These are phyloP conservation scores for Tricladium varicosporioides DNA, from an alignment of 2,329 filamentous ascomycete genomes.

Conservation along the genomic window DNA sequence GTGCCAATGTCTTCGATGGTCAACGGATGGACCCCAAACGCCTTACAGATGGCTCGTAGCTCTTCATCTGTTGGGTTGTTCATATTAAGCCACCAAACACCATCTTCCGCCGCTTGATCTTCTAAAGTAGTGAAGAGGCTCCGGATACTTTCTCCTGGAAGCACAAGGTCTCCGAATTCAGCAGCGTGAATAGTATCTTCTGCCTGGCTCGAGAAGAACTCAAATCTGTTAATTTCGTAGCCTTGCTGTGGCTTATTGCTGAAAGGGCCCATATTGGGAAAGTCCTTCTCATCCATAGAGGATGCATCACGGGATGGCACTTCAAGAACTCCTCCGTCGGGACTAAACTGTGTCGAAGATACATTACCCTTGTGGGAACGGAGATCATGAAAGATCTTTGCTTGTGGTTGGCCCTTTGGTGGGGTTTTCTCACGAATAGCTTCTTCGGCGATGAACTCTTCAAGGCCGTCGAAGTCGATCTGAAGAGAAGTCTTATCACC, in stretches of 20 bases:
- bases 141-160: constrained; percentile 85
- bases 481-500: constrained; percentile 77
- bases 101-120: constrained; percentile 60
- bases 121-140: constrained; percentile 75
- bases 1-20: constrained; percentile 96
- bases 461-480: constrained; percentile 90
- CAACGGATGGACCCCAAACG: constrained; percentile 92
- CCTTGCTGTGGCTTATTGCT: constrained; percentile 37
- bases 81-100: constrained; percentile 99
- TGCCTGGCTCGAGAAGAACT: constrained; percentile 94
- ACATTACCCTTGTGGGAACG: constrained; percentile 2
- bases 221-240: constrained; percentile 74
- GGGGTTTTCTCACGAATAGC: constrained; percentile 46
- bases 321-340: constrained; percentile 57
- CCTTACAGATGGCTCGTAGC: constrained; percentile 82
- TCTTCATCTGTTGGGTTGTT: constrained; percentile 88
- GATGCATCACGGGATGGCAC: constrained; percentile 46
- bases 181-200: constrained; percentile 91
- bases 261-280: constrained; percentile 28
- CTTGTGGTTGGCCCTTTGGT: constrained; percentile 30
- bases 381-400: constrained; percentile 34
- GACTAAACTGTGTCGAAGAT: constrained; percentile 35
- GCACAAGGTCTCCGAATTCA: constrained; percentile 81
- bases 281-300: constrained; percentile 47
- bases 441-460: constrained; percentile 77